Evolutionary conservation across 2,329 filamentous ascomycete genomes (phyloP), one percentile per base, ranked within the genome.

Genomic region (Fusarium nodosum): DNA sequence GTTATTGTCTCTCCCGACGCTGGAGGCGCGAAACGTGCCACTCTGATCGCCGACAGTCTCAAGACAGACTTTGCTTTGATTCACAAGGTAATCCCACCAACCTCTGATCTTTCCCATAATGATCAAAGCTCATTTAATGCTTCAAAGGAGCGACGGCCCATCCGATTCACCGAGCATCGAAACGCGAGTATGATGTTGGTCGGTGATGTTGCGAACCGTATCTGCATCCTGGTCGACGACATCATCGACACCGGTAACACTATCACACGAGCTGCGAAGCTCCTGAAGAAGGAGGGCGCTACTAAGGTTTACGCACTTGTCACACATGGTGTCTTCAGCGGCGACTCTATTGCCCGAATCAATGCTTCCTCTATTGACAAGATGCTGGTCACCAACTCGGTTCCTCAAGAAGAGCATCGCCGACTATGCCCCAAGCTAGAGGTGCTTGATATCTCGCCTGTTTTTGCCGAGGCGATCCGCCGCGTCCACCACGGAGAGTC

Each of bases 401-500:
- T 98, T 18, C 93, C 95, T 46, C 96, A 98, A 80, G 84, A 90
- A 34, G 92, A 97, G 72, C 92, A 98, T 81, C 84, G 89, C 77
- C 82, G 90, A 50, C 80, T 89, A 52, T 97, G 95, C 77, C 88
- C 92, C 39, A 98, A 98, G 83, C 84, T 99, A 53, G 94, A 97
- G 79, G 92, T 97, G 51, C 83, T 99, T 66, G 95, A 98, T 77
- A 80, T 98, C 64, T 93, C 93, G 56, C 91, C 93, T 72, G 90
- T 97, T 61, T 97, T 98, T 79, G 94, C 93, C 63, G 95, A 98
- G 86, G 93, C 96, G 52, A 97, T 98, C 74, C 92, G 96, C 68
- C 90, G 96, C 68, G 95, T 98, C 62, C 96, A 99, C 81, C 94
- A 98, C 80, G 96, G 96, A 75, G 96, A 99, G 83, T 97, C 93